Conservation (phyloP, 2,329 filamentous ascomycete genomes). For the Rugonectria rugulosa region DNA sequence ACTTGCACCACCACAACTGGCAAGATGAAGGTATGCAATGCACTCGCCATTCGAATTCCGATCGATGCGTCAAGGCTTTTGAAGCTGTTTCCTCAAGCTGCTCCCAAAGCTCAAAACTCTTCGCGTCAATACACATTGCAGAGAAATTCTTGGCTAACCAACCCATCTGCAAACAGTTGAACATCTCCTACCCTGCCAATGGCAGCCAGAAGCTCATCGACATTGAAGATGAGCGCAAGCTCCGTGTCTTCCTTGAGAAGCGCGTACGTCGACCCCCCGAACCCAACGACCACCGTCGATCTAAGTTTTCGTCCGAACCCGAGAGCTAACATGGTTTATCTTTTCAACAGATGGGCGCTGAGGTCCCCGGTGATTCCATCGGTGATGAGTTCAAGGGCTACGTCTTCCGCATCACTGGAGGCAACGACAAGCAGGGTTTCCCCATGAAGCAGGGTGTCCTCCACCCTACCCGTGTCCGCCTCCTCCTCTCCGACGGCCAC, state of each 20-base stretch:
- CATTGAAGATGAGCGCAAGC: slow-evolving; percentile 98
- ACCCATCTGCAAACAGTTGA: slow-evolving; percentile 57
- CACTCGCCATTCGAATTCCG: slow-evolving; percentile 7
- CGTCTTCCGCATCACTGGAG: slow-evolving; percentile 98
- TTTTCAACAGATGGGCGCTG: slow-evolving; percentile 76
- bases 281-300: slow-evolving; percentile 19
- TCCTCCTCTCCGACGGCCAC: slow-evolving; percentile 95
- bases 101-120: background rate
- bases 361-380: slow-evolving; percentile 92
- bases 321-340: slow-evolving; percentile 44
- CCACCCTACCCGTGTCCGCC: slow-evolving; percentile 97
- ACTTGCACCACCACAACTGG: slow-evolving; percentile 55
- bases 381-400: slow-evolving; percentile 99
- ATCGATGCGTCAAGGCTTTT: background rate
- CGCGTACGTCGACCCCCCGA: slow-evolving; percentile 68
- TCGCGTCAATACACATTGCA: background rate
- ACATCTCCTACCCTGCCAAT: slow-evolving; percentile 92
- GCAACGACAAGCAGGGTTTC: slow-evolving; percentile 99
- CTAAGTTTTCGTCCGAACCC: slow-evolving; percentile 9
- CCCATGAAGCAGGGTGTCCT: slow-evolving; percentile 99
- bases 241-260: slow-evolving; percentile 98
- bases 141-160: slow-evolving; percentile 46
- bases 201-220: slow-evolving; percentile 99
- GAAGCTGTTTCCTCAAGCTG: background rate
- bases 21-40: slow-evolving; percentile 56